Base-by-base conservation (phyloP, 2,329 filamentous ascomycete genomes). In the Drechslerella dactyloides region DNA sequence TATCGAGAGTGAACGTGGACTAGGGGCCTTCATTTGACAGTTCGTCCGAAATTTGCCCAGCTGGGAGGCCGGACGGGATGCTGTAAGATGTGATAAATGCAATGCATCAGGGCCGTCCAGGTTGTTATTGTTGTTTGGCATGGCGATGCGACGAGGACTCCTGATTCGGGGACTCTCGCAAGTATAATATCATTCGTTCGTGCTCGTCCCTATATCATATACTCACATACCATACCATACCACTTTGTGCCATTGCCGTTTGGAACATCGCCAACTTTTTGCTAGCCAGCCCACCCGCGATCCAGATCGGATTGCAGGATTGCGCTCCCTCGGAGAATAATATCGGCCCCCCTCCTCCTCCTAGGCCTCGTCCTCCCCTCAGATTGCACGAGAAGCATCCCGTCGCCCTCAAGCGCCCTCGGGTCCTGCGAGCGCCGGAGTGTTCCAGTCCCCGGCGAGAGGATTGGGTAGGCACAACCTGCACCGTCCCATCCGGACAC, bases 351-450 rank as follows among this genome's bases (percentile, higher is more conserved):
- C 27, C 27, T 8, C 27, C 27, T 33, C 27, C 4, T 33, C 27
- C 27, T n/a, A n/a, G n/a, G n/a, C n/a, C n/a, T n/a, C n/a, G n/a
- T n/a, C n/a, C n/a, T n/a, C 4, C 8, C 27, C 27, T 8, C 27
- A 33, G 27, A 33, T 33, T 33, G 27, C 27, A 33, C 27, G 3
- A 3, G 27, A 33, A 8, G 27, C 27, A 33, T 33, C 27, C 3
- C 44, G 23, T 27, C 37, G 48, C n/a, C n/a, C 19, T 21, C 30
- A 62, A 33, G 62, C 33, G n/a, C 27, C 35, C 11, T 30, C 33
- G 8, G 15, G 37, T 61, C 66, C 66, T 55, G 54, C 59, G 30
- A 40, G 66, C 66, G 59, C 62, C 66, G 66, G 66, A 54, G 37
- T 23, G n/a, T 37, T 53, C 30, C 57, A 59, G 21, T 46, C 52